Conservation (phyloP, 768 basidiomycete species). For the Tylopilus sp. region DNA sequence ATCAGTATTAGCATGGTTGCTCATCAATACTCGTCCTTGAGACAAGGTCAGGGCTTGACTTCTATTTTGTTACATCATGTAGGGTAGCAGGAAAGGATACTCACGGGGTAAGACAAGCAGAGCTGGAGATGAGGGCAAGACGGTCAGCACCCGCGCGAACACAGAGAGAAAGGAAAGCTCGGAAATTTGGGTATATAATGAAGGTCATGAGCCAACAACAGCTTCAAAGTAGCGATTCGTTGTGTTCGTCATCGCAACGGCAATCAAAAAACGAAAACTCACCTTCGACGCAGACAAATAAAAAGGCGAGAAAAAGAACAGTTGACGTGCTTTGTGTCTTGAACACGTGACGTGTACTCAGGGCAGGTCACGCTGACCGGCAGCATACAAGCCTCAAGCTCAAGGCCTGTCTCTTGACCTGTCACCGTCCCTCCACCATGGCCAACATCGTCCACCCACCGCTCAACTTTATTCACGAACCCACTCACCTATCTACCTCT, state of each 20-base stretch:
- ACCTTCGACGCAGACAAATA: conserved; percentile 20
- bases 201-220: conserved; percentile 56
- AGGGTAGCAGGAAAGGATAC: conserved; percentile 21
- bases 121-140: neutral
- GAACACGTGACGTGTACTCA: conserved; percentile 33
- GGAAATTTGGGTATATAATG: conserved; percentile 92
- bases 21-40: conserved; percentile 73
- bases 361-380: conserved; percentile 30
- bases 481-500: conserved; percentile 58
- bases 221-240: conserved; percentile 90
- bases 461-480: conserved; percentile 58
- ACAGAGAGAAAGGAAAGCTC: conserved; percentile 38
- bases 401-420: conserved; percentile 9
- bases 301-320: neutral
- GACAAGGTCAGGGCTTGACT: conserved; percentile 89
- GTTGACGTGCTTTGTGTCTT: conserved; percentile 10
- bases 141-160: conserved; percentile 11
- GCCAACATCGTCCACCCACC: conserved; percentile 69
- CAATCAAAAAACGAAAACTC: conserved; percentile 27
- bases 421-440: conserved; percentile 43
- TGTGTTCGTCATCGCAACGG: conserved; percentile 54
- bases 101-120: conserved; percentile 28
- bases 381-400: conserved; percentile 3
- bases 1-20: conserved; percentile 89
- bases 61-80: conserved; percentile 72